phyloP scores from a whole-genome alignment of 352 stramenopile species.

The Phytophthora citricola region DNA sequence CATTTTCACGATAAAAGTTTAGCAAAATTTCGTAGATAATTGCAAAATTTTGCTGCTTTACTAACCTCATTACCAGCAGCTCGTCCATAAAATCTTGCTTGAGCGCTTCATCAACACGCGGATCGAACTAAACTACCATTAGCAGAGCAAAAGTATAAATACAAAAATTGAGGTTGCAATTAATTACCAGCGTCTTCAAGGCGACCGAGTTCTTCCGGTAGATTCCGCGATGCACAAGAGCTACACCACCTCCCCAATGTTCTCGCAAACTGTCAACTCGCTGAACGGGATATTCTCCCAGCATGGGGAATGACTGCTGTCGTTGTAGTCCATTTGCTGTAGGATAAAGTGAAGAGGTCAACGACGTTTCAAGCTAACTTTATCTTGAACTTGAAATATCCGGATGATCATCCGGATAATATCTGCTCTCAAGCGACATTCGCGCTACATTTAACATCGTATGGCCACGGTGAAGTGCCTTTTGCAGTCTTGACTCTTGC shows the following conservation, averaged over 20 bases:
- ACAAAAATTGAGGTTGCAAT: conserved; percentile 16
- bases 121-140: conserved; percentile 62
- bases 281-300: conserved; percentile 86
- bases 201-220: conserved; percentile 78
- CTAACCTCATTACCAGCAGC: conserved; percentile 89
- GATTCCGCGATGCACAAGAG: conserved; percentile 87
- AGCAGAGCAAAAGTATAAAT: not conserved
- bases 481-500: too few species aligned
- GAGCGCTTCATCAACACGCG: conserved; percentile 79
- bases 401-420: too few species aligned
- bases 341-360: not conserved
- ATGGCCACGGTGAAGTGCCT: too few species aligned
- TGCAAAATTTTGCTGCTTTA: not conserved
- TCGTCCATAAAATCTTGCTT: conserved; percentile 95
- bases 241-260: conserved; percentile 91
- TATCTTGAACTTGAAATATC: too few species aligned
- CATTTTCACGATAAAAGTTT: too few species aligned
- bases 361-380: not conserved
- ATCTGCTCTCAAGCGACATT: not conserved
- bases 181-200: conserved; percentile 87
- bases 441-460: not conserved
- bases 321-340: conserved; percentile 29
- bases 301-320: conserved; percentile 15
- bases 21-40: not conserved
- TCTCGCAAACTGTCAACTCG: conserved; percentile 83